Conservation (phyloP, 306 rosid species). For the Lathyrus oleraceus region DNA sequence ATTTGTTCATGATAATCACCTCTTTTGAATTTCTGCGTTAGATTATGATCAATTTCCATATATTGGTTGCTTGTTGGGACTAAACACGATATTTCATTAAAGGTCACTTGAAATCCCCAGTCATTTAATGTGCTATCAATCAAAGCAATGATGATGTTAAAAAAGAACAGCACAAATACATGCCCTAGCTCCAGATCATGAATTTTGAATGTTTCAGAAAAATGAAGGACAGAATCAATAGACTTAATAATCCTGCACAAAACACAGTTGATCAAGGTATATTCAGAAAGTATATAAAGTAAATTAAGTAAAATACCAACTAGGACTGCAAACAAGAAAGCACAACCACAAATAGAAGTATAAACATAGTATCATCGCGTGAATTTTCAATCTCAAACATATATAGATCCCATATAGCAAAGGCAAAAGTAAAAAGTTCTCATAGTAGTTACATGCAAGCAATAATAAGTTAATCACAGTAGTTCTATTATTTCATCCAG, state of each 20-base stretch:
- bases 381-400: background rate
- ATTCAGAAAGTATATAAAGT: background rate
- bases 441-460: background rate
- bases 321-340: slow-evolving; percentile 2
- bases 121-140: slow-evolving; percentile 60
- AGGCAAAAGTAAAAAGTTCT: background rate
- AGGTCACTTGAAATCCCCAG: slow-evolving; percentile 55
- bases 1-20: slow-evolving; percentile 47
- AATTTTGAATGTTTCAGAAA: slow-evolving; percentile 52
- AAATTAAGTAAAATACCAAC: slow-evolving; percentile 14
- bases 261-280: background rate
- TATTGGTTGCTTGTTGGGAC: slow-evolving; percentile 30
- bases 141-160: slow-evolving; percentile 44
- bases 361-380: background rate
- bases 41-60: slow-evolving; percentile 52
- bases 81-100: slow-evolving; percentile 43
- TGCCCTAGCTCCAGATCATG: slow-evolving; percentile 62
- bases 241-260: slow-evolving; percentile 63
- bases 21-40: slow-evolving; percentile 27
- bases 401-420: too few relatives aligned
- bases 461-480: background rate
- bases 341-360: background rate
- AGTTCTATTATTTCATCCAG: background rate
- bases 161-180: slow-evolving; percentile 60
- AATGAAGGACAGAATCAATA: slow-evolving; percentile 54